Percentiles rank a stretch among this genome's conserved stretches.
Evolutionary conservation across 2,329 filamentous ascomycete genomes (phyloP).

Genomic region (Claviceps digitariae): DNA sequence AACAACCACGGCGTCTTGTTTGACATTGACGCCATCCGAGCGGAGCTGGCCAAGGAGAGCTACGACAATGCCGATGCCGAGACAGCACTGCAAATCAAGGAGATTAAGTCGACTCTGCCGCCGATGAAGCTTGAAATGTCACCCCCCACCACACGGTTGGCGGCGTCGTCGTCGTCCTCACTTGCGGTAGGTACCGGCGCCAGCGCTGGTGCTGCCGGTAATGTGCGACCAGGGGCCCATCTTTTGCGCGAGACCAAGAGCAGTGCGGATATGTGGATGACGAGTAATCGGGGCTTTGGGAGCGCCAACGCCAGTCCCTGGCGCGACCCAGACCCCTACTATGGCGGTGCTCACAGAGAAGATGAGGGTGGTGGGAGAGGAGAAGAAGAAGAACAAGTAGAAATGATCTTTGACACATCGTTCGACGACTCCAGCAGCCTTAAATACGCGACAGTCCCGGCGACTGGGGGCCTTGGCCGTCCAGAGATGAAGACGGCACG

Average conservation of each 20-base stretch:
- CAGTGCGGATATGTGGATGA: slow-evolving; percentile 22
- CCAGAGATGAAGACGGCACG: slow-evolving; percentile 24
- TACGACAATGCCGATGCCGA: slow-evolving; percentile 34
- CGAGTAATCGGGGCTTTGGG: slow-evolving; percentile 5
- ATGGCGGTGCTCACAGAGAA: slow-evolving; percentile 13
- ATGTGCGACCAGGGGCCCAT: neutral
- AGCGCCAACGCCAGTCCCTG: slow-evolving; percentile 2
- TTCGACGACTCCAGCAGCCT: slow-evolving; percentile 29
- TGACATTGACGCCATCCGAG: slow-evolving; percentile 86
- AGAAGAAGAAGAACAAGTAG: slow-evolving; percentile 35
- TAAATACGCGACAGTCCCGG: slow-evolving; percentile 10
- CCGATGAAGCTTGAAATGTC: slow-evolving; percentile 67
- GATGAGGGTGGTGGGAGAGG: neutral
- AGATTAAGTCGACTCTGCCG: slow-evolving; percentile 77
- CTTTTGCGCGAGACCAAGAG: slow-evolving; percentile 32
- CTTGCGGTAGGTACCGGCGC: slow-evolving; percentile 11
- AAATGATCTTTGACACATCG: slow-evolving; percentile 61
- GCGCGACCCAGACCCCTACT: slow-evolving; percentile 13
- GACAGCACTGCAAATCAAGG: slow-evolving; percentile 49
- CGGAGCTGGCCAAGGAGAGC: slow-evolving; percentile 61
- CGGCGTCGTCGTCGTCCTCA: slow-evolving; percentile 7
- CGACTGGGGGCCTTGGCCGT: slow-evolving; percentile 12
- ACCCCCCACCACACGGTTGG: slow-evolving; percentile 17
- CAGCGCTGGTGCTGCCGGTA: slow-evolving; percentile 1
- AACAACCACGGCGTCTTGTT: slow-evolving; percentile 63